phyloP scores from a whole-genome alignment of 2,329 filamentous ascomycete genomes.

The Orbilia quercus region DNA sequence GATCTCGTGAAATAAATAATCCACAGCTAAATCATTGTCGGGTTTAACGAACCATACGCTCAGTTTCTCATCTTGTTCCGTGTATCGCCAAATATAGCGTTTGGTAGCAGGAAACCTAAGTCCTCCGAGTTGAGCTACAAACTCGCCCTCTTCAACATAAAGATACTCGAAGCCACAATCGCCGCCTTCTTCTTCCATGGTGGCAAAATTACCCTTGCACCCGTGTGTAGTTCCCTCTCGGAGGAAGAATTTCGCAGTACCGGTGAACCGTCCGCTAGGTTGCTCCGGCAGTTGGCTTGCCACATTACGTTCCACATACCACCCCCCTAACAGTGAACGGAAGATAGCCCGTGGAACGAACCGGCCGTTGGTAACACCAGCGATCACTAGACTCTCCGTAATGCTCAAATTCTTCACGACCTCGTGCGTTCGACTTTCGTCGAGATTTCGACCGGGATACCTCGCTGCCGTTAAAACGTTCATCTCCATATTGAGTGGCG shows the following conservation, averaged over 20 bases:
- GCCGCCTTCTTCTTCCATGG: conserved; percentile 54
- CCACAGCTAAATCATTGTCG: conserved; percentile 72
- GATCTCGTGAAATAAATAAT: conserved; percentile 81
- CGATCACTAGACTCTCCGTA: conserved; percentile 65
- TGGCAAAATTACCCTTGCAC: conserved; percentile 59
- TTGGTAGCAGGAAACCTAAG: conserved; percentile 64
- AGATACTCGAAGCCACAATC: conserved; percentile 71
- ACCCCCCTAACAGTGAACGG: conserved; percentile 75
- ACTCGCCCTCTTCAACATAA: conserved; percentile 75
- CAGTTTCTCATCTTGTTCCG: conserved; percentile 70
- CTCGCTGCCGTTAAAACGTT: conserved; percentile 70
- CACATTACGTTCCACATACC: conserved; percentile 73
- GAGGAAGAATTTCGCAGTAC: conserved; percentile 74
- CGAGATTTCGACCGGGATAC: conserved; percentile 65
- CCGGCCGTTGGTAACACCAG: conserved; percentile 64
- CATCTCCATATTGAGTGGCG: conserved; percentile 65
- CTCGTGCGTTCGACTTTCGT: conserved; percentile 63
- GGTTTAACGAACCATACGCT: conserved; percentile 79
- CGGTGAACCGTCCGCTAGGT: conserved; percentile 74
- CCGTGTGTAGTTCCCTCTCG: conserved; percentile 71
- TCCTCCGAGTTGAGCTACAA: conserved; percentile 68
- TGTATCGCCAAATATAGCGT: conserved; percentile 79
- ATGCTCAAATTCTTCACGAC: conserved; percentile 66
- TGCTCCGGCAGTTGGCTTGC: conserved; percentile 69
- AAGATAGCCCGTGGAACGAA: conserved; percentile 77